Conservation (phyloP, 1,284 basidiomycete species). For the Ustilago vetiveriae region DNA sequence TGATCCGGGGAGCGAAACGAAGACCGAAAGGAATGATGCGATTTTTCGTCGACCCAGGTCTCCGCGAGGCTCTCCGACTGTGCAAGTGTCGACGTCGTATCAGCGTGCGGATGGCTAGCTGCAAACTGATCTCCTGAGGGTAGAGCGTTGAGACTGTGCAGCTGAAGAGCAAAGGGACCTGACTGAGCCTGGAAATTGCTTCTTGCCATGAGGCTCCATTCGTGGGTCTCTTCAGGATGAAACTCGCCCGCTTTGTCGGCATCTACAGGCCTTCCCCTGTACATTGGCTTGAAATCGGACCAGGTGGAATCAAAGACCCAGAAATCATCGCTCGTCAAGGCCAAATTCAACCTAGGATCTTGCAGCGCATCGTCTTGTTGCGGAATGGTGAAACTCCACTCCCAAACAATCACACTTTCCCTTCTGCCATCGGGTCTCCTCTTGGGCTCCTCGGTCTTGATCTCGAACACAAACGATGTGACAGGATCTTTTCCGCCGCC, state of each 20-base stretch:
- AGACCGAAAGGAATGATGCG: constrained; percentile 31
- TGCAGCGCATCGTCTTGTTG: constrained; percentile 1
- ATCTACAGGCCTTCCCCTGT: constrained; percentile 68
- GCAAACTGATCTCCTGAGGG: constrained; percentile 8
- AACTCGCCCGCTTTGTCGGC: constrained; percentile 36
- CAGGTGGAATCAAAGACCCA: constrained; percentile 64
- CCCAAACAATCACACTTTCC: constrained; percentile 69
- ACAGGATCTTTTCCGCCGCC: constrained; percentile 49
- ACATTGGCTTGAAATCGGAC: constrained; percentile 68
- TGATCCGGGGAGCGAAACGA: not conserved
- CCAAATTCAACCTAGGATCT: constrained; percentile 8
- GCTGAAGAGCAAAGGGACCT: constrained; percentile 40
- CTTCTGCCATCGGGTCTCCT: constrained; percentile 66
- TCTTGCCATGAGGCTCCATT: constrained; percentile 59
- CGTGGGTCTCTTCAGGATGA: constrained; percentile 34
- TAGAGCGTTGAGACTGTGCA: constrained; percentile 38
- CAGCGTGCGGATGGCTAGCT: not conserved
- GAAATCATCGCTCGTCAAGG: constrained; percentile 29
- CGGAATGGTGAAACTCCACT: constrained; percentile 66
- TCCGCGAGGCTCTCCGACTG: not conserved
- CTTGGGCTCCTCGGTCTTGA: constrained; percentile 68
- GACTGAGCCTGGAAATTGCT: constrained; percentile 56
- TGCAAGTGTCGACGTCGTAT: not conserved
- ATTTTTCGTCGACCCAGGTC: constrained; percentile 27
- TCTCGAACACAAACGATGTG: constrained; percentile 67